phyloP scores from a whole-genome alignment of 352 stramenopile species.

The Phytophthora tubulina region DNA sequence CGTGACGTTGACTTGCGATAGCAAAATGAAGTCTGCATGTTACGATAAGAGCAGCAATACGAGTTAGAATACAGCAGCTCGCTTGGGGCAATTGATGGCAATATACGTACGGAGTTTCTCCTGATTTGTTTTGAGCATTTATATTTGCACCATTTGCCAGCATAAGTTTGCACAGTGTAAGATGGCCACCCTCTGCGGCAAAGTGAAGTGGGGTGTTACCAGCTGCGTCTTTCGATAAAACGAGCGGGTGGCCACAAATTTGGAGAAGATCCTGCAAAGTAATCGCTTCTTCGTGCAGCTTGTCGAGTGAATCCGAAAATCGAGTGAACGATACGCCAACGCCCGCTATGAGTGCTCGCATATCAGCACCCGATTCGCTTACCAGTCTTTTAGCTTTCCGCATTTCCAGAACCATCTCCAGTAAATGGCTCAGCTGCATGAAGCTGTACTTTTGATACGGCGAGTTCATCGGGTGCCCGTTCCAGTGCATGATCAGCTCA shows the following conservation, averaged over 20 bases:
- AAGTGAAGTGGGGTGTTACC: conserved; percentile 86
- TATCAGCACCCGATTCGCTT: conserved; percentile 66
- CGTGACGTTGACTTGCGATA: conserved; percentile 77
- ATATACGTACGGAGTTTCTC: conserved; percentile 76
- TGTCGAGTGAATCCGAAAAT: conserved; percentile 76
- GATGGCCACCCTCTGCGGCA: conserved; percentile 77
- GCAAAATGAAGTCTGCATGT: conserved; percentile 74
- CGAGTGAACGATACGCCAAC: conserved; percentile 68
- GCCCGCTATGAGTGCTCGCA: conserved; percentile 58
- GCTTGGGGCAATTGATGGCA: neutral
- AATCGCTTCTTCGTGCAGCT: conserved; percentile 62
- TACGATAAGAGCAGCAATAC: no score
- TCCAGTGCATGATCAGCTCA: conserved; percentile 72
- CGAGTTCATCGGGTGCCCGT: conserved; percentile 66
- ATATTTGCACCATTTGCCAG: conserved; percentile 76
- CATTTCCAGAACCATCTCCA: conserved; percentile 61
- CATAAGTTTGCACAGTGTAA: conserved; percentile 69
- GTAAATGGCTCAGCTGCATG: conserved; percentile 54
- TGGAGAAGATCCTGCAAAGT: conserved; percentile 70
- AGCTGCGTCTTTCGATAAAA: conserved; percentile 64
- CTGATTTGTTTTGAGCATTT: conserved; percentile 81
- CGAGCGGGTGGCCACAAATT: conserved; percentile 79
- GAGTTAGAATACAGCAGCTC: neutral
- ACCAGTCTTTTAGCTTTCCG: conserved; percentile 62
- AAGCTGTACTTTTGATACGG: conserved; percentile 75